A percentile compares a stretch with the other conserved stretches of the same genome.
These are phyloP conservation scores for Aspergillus clavatus DNA, from an alignment of 2,329 filamentous ascomycete genomes.

Conservation along the genomic window DNA sequence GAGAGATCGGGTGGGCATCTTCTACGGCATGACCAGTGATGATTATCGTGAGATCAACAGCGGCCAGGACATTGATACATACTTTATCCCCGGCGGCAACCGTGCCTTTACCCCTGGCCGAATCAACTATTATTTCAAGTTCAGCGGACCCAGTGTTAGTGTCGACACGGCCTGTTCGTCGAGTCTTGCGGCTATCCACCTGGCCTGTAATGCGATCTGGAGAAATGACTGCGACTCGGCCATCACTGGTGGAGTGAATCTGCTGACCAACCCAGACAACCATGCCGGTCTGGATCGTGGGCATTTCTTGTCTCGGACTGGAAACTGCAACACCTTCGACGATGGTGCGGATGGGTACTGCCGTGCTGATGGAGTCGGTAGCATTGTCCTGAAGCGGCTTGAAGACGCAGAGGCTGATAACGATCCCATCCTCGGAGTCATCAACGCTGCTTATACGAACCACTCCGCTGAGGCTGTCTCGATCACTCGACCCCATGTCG, in stretches of 20 bases:
- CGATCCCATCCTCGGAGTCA: conserved; percentile 39
- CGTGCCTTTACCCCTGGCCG: conserved; percentile 57
- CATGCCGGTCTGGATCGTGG: conserved; percentile 64
- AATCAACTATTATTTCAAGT: conserved; percentile 73
- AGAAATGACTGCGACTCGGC: conserved; percentile 73
- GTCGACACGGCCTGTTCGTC: conserved; percentile 74
- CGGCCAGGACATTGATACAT: conserved; percentile 63
- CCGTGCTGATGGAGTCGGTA: conserved; percentile 47
- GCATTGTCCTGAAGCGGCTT: conserved; percentile 48
- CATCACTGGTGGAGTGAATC: conserved; percentile 68
- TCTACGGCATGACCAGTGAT: conserved; percentile 68
- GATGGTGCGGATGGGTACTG: conserved; percentile 51
- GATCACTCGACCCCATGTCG: conserved; percentile 38
- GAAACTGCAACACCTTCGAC: conserved; percentile 48
- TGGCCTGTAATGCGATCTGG: conserved; percentile 68
- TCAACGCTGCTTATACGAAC: conserved; percentile 41
- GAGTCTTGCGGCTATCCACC: conserved; percentile 63
- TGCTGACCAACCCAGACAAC: conserved; percentile 71
- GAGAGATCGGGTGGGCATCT: conserved; percentile 60
- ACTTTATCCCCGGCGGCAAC: conserved; percentile 60
- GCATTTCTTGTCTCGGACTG: conserved; percentile 28
- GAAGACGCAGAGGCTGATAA: conserved; percentile 48
- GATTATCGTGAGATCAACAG: conserved; percentile 66
- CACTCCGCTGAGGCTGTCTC: conserved; percentile 44
- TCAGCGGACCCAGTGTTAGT: conserved; percentile 64